Evolutionary conservation across 2,329 filamentous ascomycete genomes (phyloP).

Genomic region (Anthostomella pinea): DNA sequence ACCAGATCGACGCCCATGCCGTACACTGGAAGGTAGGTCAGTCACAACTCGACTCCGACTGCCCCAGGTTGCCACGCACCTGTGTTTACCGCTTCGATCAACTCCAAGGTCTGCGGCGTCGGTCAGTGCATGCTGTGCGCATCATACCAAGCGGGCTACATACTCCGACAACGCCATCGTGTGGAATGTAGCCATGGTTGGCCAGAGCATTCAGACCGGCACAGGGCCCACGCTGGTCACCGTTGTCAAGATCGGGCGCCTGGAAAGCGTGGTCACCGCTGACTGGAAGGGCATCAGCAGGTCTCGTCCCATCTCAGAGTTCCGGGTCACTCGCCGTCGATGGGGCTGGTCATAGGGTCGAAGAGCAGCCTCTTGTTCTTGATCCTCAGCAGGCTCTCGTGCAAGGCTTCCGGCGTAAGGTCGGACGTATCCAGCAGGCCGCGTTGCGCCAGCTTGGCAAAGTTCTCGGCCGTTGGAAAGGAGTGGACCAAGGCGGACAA

Average conservation of each 20-base stretch:
- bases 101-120: constrained; percentile 17
- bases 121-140: constrained; percentile 3
- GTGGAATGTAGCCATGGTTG: constrained; percentile 29
- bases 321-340: constrained; percentile 9
- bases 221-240: constrained; percentile 28
- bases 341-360: constrained; percentile 15
- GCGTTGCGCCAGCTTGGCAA: constrained; percentile 14
- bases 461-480: constrained; percentile 20
- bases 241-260: constrained; percentile 16
- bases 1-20: constrained; percentile 46
- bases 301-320: neutral
- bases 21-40: constrained; percentile 31
- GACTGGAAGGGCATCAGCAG: constrained; percentile 7
- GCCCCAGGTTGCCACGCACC: constrained; percentile 6
- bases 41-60: neutral
- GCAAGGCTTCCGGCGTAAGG: constrained; percentile 9
- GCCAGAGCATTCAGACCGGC: constrained; percentile 29
- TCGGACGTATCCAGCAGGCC: constrained; percentile 3
- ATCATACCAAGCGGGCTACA: neutral
- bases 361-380: constrained; percentile 17
- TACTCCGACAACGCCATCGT: constrained; percentile 24
- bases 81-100: constrained; percentile 34
- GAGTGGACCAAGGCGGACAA: constrained; percentile 1
- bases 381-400: constrained; percentile 8
- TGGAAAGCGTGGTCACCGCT: constrained; percentile 17